Evolutionary conservation across 2,329 filamentous ascomycete species (phyloP), one percentile per base, ranked within the genome.

Genomic region (Venturia asperata): DNA sequence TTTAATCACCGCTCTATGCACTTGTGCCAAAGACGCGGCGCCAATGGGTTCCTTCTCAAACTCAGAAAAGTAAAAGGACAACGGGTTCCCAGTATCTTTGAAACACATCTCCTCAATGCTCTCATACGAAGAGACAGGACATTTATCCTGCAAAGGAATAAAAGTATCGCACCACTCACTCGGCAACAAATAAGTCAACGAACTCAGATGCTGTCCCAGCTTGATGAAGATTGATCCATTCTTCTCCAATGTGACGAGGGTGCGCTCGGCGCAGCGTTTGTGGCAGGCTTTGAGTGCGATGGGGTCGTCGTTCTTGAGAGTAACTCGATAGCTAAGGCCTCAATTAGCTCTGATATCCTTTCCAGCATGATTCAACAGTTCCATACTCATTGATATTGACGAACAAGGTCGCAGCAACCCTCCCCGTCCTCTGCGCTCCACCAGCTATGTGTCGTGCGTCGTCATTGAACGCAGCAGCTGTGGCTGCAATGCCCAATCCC

Each of bases 141-240:
- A 99, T 77, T 89, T 89, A 79, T 99, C 95, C 77, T 99, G 94
- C 30, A 99, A 81, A 0, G 94, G 94, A 69, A 99, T 89, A 74
- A 99, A 99, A 0, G 94, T 97, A 42, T 88, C 88, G 41, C 92
- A 96, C 92, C 93, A 97, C 77, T 97, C 93, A 62, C 83, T 78
- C 1, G 93, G 93, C 11, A 97, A 82, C 11, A 97, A 83, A 75
- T 97, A 97, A 73, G 94, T 95, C 89, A 97, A 90, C 68, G 91
- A 93, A 75, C 91, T 96, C 77, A 99, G 77, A 77, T 99, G 94
- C 72, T 99, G 94, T 9, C 94, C 94, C 47, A 99, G 80, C 77
- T 99, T 99, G 75, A 99, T 97, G 71, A 97, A 99, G 68, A 99
- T 96, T 37, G 93, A 96, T 34, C 95, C 94, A 76, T 97, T 97